Conservation (phyloP, 75 land plant genomes). For the Pinus albicaulis region DNA sequence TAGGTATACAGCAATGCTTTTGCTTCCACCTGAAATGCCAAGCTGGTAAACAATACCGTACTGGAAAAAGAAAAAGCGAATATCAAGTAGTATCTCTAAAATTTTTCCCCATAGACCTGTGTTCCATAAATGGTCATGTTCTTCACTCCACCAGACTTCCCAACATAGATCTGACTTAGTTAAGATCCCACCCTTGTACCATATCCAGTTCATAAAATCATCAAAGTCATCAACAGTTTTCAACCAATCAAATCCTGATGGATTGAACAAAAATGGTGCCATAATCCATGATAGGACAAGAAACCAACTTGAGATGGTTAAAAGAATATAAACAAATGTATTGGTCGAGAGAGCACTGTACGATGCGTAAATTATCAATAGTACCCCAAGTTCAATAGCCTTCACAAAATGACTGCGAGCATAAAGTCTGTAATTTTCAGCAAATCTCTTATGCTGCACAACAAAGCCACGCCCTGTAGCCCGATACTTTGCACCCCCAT, state of each 20-base stretch:
- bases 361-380: conserved; percentile 66
- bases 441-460: conserved; percentile 87
- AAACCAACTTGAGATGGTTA: conserved; percentile 92
- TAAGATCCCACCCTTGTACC: conserved; percentile 72
- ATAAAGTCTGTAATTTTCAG: conserved; percentile 88
- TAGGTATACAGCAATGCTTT: conserved; percentile 70
- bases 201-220: conserved; percentile 92
- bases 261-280: conserved; percentile 91
- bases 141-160: conserved; percentile 97
- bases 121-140: conserved; percentile 73
- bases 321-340: conserved; percentile 74
- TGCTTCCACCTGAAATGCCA: conserved; percentile 54
- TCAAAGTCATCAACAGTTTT: conserved; percentile 89
- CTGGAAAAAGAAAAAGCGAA: conserved; percentile 91
- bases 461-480: conserved; percentile 99
- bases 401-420: conserved; percentile 91
- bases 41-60: conserved; percentile 92
- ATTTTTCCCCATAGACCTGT: conserved; percentile 87
- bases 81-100: conserved; percentile 67
- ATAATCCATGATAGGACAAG: conserved; percentile 81
- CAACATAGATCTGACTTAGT: conserved; percentile 82
- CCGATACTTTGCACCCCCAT: conserved; percentile 95
- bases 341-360: conserved; percentile 45
- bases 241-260: conserved; percentile 96
- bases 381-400: conserved; percentile 80